Base-by-base conservation (phyloP, 73 alveolate genomes). In the Symbiodinium pilosum region DNA sequence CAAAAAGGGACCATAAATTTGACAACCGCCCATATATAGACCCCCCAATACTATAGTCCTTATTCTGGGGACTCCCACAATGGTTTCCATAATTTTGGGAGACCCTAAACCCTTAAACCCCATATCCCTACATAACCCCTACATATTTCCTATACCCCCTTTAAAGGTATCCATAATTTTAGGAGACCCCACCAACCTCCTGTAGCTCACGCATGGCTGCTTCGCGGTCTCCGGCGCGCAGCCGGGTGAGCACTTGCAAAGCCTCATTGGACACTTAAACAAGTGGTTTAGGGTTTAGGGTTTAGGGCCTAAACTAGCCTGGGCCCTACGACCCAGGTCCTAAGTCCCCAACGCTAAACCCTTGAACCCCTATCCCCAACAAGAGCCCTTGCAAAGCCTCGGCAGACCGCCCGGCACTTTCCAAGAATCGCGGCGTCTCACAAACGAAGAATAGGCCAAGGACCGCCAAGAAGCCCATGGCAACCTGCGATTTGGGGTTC, bases 351-450 rank as follows among this genome's bases (percentile, higher is more conserved):
- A 47, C 64, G 24, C 64, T 47, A 47, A 47, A 47, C 64, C 64
- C 64, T 47, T 11, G 16, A 47, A 47, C 69, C 12, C 69, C 21
- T 1, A 54, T 1, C 30, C 71, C 71, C 26, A 54, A 54, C 16
- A 21, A 21, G 16, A 47, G 64, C 24, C 8, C 8, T 16, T 16
- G 24, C 64, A 11, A 8, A 47, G 64, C 16, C 64, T 16, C 64
- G 21, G 0, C 68, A 16, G 21, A 51, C 28, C 28, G 68, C 28
- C 47, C 86, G 28, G 26, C 44, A 86, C 39, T 14, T 8, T 56
- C 95, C 87, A 88, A 28, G 71, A 64, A 88, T 28, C 95, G 95
- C 44, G 95, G 95, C 28, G 95, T 88, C 71, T 88, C 95, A 71
- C 95, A 88, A 69, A 88, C 95, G 73, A 88, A 88, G 95, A 59